Base-by-base conservation (phyloP, 768 basidiomycete species). In the Neoboletus brunneissimus region DNA sequence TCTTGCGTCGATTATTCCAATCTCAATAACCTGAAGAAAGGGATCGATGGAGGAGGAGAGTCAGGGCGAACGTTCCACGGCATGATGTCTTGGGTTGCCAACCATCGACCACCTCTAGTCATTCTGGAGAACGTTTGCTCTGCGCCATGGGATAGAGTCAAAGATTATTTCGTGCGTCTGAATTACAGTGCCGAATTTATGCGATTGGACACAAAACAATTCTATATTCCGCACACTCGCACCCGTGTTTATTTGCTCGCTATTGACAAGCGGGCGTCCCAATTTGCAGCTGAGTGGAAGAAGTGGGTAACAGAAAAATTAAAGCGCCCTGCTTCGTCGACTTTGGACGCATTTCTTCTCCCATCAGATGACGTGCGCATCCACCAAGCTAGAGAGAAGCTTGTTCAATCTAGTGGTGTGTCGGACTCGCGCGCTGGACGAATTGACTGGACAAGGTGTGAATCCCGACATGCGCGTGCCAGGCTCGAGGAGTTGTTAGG, bases 1-100 rank as follows among this genome's bases (percentile, higher is more conserved):
- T 96, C 94, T 22, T 98, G 95, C 59, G 94, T 97, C 60, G 95
- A 97, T 68, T 97, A 96, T 63, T 97, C 95, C n/a, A 92, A 88
- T 65, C 81, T 98, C 55, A 98, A 98, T 71, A 94, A 89, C 63
- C 83, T 91, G 67, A 92, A 92, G 69, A 92, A 98, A 70, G 87
- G 85, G 34, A 91, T 98, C 31, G 86, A 92, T 46, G 92, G 81
- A 7, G 86, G 89, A 55, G 95, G 95, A 45, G 95, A 98, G 72
- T 96, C 94, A 15, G 94, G 95, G 8, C 80, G 89, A 37, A 98
- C 95, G 0, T 98, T 97, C 71, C 82, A 87, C 42, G 95, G 95
- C 10, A 98, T 98, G 95, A 84, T 95, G 80, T 82, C 82, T 31
- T 98, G 93, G 91, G 89, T 97, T 43, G 81, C 78, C 48, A 87